Percentiles rank a stretch among this genome's conserved stretches.
Conservation (phyloP, 169 alveolate genomes). For the Cryptosporidium xiaoi region DNA sequence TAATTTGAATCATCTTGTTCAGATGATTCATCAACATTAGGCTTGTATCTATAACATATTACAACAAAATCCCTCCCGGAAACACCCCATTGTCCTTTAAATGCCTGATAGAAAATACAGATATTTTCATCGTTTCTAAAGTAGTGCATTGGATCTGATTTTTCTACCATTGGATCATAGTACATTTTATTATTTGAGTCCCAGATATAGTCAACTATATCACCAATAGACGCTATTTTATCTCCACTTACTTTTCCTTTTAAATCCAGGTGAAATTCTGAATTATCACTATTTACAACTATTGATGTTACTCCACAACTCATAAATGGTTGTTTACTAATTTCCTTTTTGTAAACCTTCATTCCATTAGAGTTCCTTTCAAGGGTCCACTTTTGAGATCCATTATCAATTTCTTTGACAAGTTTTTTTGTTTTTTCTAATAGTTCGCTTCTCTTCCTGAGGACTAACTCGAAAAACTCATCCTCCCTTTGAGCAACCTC, state of each 20-base stretch:
- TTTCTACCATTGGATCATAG: slow-evolving; percentile 72
- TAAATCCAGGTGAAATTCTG: neutral
- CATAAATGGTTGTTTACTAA: slow-evolving; percentile 59
- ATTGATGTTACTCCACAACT: slow-evolving; percentile 71
- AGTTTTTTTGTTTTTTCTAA: slow-evolving; percentile 26
- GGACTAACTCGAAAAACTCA: slow-evolving; percentile 7
- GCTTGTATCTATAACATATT: slow-evolving; percentile 56
- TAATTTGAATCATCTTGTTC: slow-evolving; percentile 40
- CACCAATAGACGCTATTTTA: slow-evolving; percentile 31
- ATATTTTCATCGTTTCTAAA: slow-evolving; percentile 54
- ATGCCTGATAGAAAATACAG: slow-evolving; percentile 69
- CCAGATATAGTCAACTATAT: slow-evolving; percentile 72
- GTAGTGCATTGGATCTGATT: slow-evolving; percentile 59
- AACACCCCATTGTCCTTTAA: slow-evolving; percentile 76
- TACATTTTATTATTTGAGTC: slow-evolving; percentile 59
- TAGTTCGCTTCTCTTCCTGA: slow-evolving; percentile 33
- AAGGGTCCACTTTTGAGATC: slow-evolving; percentile 60
- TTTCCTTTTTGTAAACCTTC: slow-evolving; percentile 53
- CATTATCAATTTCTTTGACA: slow-evolving; percentile 39
- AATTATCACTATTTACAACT: neutral
- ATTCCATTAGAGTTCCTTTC: slow-evolving; percentile 66
- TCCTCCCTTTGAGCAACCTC: slow-evolving; percentile 40
- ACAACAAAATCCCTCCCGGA: slow-evolving; percentile 74
- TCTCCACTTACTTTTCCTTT: neutral
- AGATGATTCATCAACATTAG: slow-evolving; percentile 5